Evolutionary conservation across 1,284 basidiomycete genomes (phyloP), one percentile per base, ranked within the genome.

Genomic region (Porodaedalea pini): DNA sequence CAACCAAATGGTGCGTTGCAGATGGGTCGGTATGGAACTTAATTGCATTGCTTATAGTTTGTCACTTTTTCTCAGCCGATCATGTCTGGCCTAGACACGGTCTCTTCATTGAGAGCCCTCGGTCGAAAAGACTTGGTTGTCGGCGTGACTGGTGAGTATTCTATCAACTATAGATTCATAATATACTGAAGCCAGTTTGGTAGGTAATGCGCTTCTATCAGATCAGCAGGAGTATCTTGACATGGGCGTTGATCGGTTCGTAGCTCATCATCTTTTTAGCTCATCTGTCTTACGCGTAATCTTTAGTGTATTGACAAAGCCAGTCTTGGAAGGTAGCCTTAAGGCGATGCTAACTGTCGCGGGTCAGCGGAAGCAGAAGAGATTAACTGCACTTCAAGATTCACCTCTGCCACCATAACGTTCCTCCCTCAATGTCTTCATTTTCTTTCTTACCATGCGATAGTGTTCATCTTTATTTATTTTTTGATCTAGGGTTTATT

Each of bases 1-100:
- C 68, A 78, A 78, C 54, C 69, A 71, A 44, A 68, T 68, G 67
- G 65, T 67, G 19, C 4, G 62, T 56, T 4, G n/a, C n/a, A 17
- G 3, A n/a, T 7, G 29, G 4, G 7, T n/a, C 15, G 15, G 27
- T 10, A n/a, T 3, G 10, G 5, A 29, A 11, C 51, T 0, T 25
- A 19, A 6, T 27, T 32, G 21, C 13, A 32, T 17, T 23, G 34
- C 13, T 29, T 23, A 36, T 36, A n/a, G n/a, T n/a, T n/a, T n/a
- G n/a, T n/a, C n/a, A n/a, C 21, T 32, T 15, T 25, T 40, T 41
- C 7, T 5, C 13, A 63, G 62, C 62, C 62, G 11, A 54, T 63
- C n/a, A 61, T 63, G 60, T 59, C 62, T 43, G 62, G 62, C 21
- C 25, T 63, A 32, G 61, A 62, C 15, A 58, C 60, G 8, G 57